phyloP scores from a whole-genome alignment of 768 basidiomycete species.

The Lyophyllum atratum region DNA sequence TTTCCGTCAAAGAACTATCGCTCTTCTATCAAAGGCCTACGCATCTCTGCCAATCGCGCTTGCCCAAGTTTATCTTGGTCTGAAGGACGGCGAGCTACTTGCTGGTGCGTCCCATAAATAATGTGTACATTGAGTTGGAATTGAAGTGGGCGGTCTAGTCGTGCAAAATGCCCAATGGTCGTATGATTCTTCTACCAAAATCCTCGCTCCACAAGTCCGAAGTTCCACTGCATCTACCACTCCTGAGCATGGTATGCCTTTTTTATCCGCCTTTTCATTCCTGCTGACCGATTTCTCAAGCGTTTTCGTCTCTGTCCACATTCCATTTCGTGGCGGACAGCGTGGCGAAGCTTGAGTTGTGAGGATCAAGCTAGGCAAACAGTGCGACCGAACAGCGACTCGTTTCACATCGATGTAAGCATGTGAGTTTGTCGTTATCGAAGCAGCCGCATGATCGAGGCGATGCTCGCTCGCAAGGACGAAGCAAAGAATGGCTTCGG shows the following conservation, averaged over 20 bases:
- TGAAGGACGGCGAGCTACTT: slow-evolving; percentile 40
- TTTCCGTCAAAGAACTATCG: slow-evolving; percentile 60
- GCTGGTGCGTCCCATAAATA: slow-evolving; percentile 28
- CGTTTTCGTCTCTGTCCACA: slow-evolving; percentile 45
- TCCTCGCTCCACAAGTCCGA: slow-evolving; percentile 40
- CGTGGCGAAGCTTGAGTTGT: slow-evolving; percentile 49
- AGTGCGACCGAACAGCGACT: background rate
- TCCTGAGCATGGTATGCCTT: slow-evolving; percentile 10
- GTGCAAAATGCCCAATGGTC: slow-evolving; percentile 49
- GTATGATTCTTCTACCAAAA: slow-evolving; percentile 47
- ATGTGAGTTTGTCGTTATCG: background rate
- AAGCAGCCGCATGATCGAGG: slow-evolving; percentile 12
- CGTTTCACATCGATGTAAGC: background rate
- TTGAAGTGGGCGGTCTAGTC: slow-evolving; percentile 28
- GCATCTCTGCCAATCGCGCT: slow-evolving; percentile 56
- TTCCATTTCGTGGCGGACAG: slow-evolving; percentile 56
- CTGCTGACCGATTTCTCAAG: slow-evolving; percentile 18
- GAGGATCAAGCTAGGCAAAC: slow-evolving; percentile 12
- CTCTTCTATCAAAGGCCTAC: slow-evolving; percentile 64
- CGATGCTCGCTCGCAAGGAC: slow-evolving; percentile 9
- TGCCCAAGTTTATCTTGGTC: slow-evolving; percentile 59
- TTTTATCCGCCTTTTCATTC: background rate
- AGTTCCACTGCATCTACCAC: slow-evolving; percentile 1
- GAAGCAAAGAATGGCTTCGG: slow-evolving; percentile 22
- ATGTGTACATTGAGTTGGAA: background rate